Base-by-base conservation (phyloP, 1,139 yeast species). In the Saccharomyces pastorianus region DNA sequence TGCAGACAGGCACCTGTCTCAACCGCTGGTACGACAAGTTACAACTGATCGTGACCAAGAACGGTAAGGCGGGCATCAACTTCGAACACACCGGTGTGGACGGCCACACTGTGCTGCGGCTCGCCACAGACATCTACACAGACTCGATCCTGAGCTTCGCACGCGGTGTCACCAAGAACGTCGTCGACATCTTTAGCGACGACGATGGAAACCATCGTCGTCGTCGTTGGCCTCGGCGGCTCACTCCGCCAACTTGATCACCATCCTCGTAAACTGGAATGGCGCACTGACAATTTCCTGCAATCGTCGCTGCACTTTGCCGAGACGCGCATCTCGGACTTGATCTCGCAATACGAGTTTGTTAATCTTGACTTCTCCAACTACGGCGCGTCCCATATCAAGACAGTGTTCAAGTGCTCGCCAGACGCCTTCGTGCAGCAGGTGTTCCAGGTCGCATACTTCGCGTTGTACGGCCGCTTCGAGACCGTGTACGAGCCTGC, bases 401-500 rank as follows among this genome's bases (percentile, higher is more conserved):
- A 90, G 67, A 51, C 64, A 5, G 82, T 82, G 58, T 84, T 88
- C 84, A 90, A 89, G 60, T 85, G 84, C 69, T 86, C 96, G 5
- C 97, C 97, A 0, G 97, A 90, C 75, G 97, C 97, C 0, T 90
- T 87, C 72, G 86, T 87, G 48, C 97, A 90, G 71, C 89, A 90
- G 95, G 88, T 91, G 23, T 88, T 89, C 76, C 97, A 90, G 70
- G 89, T 95, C 4, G 89, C 96, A 7, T 90, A 89, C 71, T 90
- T 88, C 67, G 95, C 96, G 0, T 78, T 90, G 52, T 90, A 90
- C 68, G 96, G 96, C 48, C 87, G 87, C 66, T 95, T 89, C 46
- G 97, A 89, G 69, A 88, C 95, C 63, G 88, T 96, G 13, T 90
- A 90, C 69, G 97, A 90, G 71, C 97, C 97, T 3, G 96, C 96